A percentile compares a stretch with the other conserved stretches of the same genome.
Evolutionary conservation across 2,329 filamentous ascomycete genomes (phyloP).

Genomic region (Alternaria viburni): DNA sequence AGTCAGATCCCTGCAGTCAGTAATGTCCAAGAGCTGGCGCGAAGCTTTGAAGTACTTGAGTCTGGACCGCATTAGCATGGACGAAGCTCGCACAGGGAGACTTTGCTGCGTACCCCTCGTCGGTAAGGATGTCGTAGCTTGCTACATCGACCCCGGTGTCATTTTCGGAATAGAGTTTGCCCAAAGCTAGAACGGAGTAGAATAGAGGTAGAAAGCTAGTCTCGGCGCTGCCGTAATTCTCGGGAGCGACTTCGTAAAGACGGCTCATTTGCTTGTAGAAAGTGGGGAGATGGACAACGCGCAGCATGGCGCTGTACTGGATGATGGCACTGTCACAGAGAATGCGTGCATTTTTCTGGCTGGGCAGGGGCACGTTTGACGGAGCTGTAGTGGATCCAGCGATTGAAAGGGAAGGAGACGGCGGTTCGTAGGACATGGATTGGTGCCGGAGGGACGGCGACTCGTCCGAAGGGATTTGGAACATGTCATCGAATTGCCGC

Average conservation of each 20-base stretch:
- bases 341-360: constrained; percentile 62
- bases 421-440: constrained; percentile 65
- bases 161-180: constrained; percentile 54
- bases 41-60: constrained; percentile 58
- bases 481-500: constrained; percentile 82
- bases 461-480: constrained; percentile 67
- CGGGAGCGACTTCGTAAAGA: constrained; percentile 71
- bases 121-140: constrained; percentile 55
- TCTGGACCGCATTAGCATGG: constrained; percentile 35
- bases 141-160: constrained; percentile 45
- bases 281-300: constrained; percentile 79
- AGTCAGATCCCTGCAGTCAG: constrained; percentile 58
- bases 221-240: constrained; percentile 54
- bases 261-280: constrained; percentile 80
- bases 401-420: constrained; percentile 75
- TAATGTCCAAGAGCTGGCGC: constrained; percentile 58
- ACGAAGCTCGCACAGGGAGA: too few species aligned
- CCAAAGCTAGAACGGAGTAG: constrained; percentile 57
- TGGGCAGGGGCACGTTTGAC: constrained; percentile 68
- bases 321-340: constrained; percentile 67
- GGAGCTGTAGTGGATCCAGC: constrained; percentile 49
- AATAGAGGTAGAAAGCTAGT: constrained; percentile 56
- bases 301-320: constrained; percentile 67
- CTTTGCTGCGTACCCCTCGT: constrained; percentile 50
- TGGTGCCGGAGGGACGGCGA: constrained; percentile 64